Evolutionary conservation across 2,329 filamentous ascomycete species (phyloP), one percentile per base, ranked within the genome.

Genomic region (Sporothrix mexicana): DNA sequence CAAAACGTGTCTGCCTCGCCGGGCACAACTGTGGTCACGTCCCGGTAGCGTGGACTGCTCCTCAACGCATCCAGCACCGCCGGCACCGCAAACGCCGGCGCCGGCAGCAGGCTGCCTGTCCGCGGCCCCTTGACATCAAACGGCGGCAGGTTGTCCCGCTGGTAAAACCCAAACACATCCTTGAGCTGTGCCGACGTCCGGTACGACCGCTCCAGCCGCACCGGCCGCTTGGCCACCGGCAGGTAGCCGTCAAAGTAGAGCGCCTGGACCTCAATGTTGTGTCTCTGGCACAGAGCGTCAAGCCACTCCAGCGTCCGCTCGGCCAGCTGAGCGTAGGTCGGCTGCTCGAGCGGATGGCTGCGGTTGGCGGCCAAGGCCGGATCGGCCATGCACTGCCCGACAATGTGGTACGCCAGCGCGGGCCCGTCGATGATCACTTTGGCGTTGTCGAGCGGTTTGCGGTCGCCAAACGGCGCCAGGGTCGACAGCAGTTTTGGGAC

Each of bases 1-100:
- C 94, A 97, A 81, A 89, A 96, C 30, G 85, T 82, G 79, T 98
- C 95, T 0, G 95, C 95, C 81, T 98, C 95, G 0, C 93, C 94
- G 0, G 93, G 90, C 0, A 97, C 91, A 13, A 96, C 85, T 30
- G 84, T 82, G 9, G 83, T 84, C 61, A 85, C 78, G 74, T 74
- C 77, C 4, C 75, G 79, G 74, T 87, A 89, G 4, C 78, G 79
- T 1, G 78, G 20, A 5, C 81, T 87, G 0, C 76, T 73, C n/a
- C 80, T 80, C 25, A 98, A 81, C 6, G 89, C 87, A 74, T 97
- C 93, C 64, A 95, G 87, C 6, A 95, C 85, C 2, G 92, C 88
- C 2, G 93, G 90, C 0, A 97, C 92, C 51, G 97, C 87, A 75
- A 97, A 97, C 0, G 90, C 85, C 74, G 86, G 88, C 1, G 79